phyloP scores from a whole-genome alignment of 345 rosid species.

The Eucalyptus albens region DNA sequence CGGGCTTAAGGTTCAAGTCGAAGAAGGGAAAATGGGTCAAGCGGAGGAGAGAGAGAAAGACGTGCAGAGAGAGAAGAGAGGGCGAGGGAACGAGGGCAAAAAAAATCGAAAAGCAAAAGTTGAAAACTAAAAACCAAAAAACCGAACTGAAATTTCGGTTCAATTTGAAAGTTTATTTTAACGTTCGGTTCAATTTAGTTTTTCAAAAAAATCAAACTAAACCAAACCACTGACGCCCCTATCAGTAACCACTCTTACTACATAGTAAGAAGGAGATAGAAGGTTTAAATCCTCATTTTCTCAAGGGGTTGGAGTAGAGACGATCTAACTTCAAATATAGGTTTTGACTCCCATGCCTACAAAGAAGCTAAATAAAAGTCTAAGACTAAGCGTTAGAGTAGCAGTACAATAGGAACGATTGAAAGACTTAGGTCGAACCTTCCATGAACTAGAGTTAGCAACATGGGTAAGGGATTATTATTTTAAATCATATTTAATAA shows the following conservation, averaged over 20 bases:
- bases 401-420: accelerated
- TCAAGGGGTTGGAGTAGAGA: accelerated
- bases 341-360: accelerated
- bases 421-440: neutral
- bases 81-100: too few species aligned
- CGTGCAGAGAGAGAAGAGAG: too few species aligned
- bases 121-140: too few species aligned
- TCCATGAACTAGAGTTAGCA: neutral
- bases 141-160: accelerated
- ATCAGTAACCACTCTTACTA: too few species aligned
- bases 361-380: accelerated
- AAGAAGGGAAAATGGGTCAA: too few species aligned
- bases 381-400: too few species aligned
- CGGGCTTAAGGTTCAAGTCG: too few species aligned
- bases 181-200: accelerated
- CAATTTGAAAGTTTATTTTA: too few species aligned
- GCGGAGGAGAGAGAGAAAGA: too few species aligned
- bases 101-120: too few species aligned
- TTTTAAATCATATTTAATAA: neutral
- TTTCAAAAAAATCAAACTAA: accelerated
- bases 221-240: too few species aligned
- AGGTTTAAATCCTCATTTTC: accelerated
- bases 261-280: too few species aligned
- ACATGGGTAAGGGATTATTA: neutral
- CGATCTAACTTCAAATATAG: accelerated